Conservation (phyloP, 1,284 basidiomycete species). For the Violaceomyces palustris region DNA sequence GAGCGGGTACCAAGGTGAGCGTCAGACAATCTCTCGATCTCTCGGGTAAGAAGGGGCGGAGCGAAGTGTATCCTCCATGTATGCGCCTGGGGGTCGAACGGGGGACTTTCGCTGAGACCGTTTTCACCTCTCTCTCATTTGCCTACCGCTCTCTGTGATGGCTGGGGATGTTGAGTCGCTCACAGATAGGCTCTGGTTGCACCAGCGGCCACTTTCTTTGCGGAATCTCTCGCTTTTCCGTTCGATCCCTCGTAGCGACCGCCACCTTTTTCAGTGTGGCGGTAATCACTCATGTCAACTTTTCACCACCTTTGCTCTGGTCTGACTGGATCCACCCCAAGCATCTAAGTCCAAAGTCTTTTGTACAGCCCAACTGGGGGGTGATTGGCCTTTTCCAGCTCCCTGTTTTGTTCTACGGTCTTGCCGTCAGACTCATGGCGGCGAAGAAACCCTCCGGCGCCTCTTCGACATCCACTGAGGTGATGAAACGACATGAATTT, state of each 20-base stretch:
- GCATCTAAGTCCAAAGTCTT: too few species aligned
- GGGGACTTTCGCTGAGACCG: too few species aligned
- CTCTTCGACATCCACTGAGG: not conserved
- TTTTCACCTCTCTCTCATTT: not conserved
- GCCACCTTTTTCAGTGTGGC: slow-evolving; percentile 47
- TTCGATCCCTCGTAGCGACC: slow-evolving; percentile 41
- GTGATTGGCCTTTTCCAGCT: slow-evolving; percentile 33
- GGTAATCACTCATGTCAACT: slow-evolving; percentile 31
- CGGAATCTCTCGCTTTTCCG: slow-evolving; percentile 44
- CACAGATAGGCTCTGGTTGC: slow-evolving; percentile 45
- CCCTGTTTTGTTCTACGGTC: slow-evolving; percentile 29
- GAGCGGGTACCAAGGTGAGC: slow-evolving; percentile 47
- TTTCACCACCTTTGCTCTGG: too few species aligned
- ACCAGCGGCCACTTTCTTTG: slow-evolving; percentile 50
- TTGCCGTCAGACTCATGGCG: slow-evolving; percentile 2
- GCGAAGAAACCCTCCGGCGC: too few species aligned
- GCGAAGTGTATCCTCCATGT: not conserved
- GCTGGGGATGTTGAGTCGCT: not conserved
- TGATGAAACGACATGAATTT: slow-evolving; percentile 3
- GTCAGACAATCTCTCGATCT: not conserved
- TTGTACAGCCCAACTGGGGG: too few species aligned
- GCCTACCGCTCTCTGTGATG: too few species aligned
- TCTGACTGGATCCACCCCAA: too few species aligned
- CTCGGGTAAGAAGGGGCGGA: not conserved
- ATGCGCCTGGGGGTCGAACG: too few species aligned